A percentile compares a stretch with the other conserved stretches of the same genome.
Evolutionary conservation across 768 basidiomycete species (phyloP).

Genomic region (Termitomyces sp.): DNA sequence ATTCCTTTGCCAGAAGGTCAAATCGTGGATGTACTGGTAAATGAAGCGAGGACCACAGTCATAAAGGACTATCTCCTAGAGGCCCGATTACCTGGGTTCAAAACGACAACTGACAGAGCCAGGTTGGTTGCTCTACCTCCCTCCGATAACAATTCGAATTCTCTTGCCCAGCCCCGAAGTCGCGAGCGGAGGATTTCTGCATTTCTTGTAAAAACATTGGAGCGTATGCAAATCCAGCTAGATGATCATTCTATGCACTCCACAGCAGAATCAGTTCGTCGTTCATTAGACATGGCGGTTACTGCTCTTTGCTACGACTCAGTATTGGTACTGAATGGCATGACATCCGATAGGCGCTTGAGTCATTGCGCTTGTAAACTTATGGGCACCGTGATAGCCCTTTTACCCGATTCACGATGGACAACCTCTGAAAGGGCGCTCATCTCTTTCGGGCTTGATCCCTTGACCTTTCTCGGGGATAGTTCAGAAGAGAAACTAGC

Average conservation of each 20-base stretch:
- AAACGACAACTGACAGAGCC: not conserved
- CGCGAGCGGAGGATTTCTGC: constrained; percentile 59
- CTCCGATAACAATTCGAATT: constrained; percentile 17
- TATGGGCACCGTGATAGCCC: constrained; percentile 29
- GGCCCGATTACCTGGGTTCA: constrained; percentile 51
- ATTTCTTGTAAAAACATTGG: constrained; percentile 61
- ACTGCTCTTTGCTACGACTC: constrained; percentile 67
- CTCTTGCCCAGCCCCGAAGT: constrained; percentile 42
- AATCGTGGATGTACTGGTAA: constrained; percentile 55
- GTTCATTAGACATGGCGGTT: constrained; percentile 65
- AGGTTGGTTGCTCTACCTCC: not conserved
- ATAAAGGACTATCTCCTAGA: constrained; percentile 70
- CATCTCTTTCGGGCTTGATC: constrained; percentile 63
- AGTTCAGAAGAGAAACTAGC: constrained; percentile 20
- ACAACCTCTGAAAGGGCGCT: constrained; percentile 56
- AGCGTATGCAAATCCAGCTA: constrained; percentile 45
- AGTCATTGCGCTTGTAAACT: constrained; percentile 58
- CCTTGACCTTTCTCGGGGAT: constrained; percentile 44
- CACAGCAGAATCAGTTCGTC: constrained; percentile 61
- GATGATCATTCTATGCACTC: constrained; percentile 35
- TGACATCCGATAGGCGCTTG: constrained; percentile 51
- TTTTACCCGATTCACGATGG: constrained; percentile 46
- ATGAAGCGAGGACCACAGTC: constrained; percentile 48
- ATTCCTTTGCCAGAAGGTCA: constrained; percentile 65
- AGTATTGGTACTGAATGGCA: constrained; percentile 60